Base-by-base conservation (phyloP, 768 basidiomycete genomes). In the Tulasnella sp. region DNA sequence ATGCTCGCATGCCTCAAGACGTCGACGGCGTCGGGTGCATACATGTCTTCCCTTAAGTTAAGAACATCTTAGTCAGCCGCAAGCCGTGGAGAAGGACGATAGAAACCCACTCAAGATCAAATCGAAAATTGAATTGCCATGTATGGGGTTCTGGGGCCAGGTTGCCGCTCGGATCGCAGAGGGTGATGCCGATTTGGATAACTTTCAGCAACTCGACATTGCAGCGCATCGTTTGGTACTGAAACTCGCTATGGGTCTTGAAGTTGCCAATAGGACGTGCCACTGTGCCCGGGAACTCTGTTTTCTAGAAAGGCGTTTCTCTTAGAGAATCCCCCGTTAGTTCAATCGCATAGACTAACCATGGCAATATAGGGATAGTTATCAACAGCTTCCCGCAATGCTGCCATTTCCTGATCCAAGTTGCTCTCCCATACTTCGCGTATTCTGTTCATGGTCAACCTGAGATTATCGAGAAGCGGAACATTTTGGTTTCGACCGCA, bases 121-220 rank as follows among this genome's bases (percentile, higher is more conserved):
- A 99, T 66, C 78, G 80, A 74, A 99, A 98, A 70, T 99, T 99
- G 74, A 99, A 99, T 70, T 99, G 96, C 96, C 96, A 99, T 52
- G 93, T 96, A 29, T 86, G 86, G 34, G 84, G 79, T 52, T 94
- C 93, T 63, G 82, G 82, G 9, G 93, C 90, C 57, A 83, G 82
- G 66, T 92, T 84, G 4, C 96, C 96, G 31, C 96, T 81, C 68
- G 93, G 91, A 69, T 98, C 91, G 39, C 88, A 84, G 27, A 99
- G 74, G 5, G 96, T 96, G 62, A 99, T 78, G 4, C 96, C 96
- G 60, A 98, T 82, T 72, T 99, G 96, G 49, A 99, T 97, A 71
- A 98, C 87, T 73, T 90, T 91, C 63, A 99, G 77, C 48, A 98
- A 75, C 76, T 99, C 96, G 65, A 98, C 96, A 70, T 99, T 99